phyloP scores from a whole-genome alignment of 1,284 basidiomycete genomes.

The Cerioporus squamosus region DNA sequence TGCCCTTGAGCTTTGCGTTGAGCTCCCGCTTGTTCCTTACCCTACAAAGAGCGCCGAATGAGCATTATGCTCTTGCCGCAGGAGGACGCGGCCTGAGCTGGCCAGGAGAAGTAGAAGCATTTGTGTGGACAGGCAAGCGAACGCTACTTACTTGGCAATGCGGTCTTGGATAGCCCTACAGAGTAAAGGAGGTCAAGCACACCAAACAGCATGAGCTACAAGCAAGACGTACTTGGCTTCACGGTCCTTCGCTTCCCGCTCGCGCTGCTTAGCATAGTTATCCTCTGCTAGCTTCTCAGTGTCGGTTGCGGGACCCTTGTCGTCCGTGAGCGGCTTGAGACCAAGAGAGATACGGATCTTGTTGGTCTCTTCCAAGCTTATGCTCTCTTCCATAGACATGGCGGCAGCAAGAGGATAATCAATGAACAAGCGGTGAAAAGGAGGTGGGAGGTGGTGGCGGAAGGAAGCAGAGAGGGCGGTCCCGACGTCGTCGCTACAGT shows the following conservation, averaged over 20 bases:
- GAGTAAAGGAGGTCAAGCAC: constrained; percentile 21
- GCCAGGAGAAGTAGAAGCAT: constrained; percentile 56
- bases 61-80: constrained; percentile 41
- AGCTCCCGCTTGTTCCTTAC: constrained; percentile 92
- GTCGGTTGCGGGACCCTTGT: constrained; percentile 64
- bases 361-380: constrained; percentile 97
- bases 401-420: constrained; percentile 20
- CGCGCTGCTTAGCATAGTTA: constrained; percentile 79
- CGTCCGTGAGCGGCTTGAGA: constrained; percentile 90
- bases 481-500: neutral
- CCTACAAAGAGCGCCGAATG: constrained; percentile 56
- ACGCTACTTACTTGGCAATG: constrained; percentile 85
- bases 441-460: neutral
- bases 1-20: constrained; percentile 86
- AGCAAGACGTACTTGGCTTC: constrained; percentile 68
- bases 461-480: neutral
- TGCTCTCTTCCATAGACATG: constrained; percentile 84
- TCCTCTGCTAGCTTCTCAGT: constrained; percentile 83
- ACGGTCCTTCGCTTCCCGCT: constrained; percentile 71
- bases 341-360: constrained; percentile 95
- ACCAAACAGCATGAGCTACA: neutral
- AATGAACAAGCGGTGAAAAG: constrained; percentile 1
- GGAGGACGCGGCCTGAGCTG: constrained; percentile 28
- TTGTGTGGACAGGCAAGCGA: constrained; percentile 33
- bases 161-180: constrained; percentile 74